phyloP scores from a whole-genome alignment of 805 yeast genomes.

The Yarrowia sp. region DNA sequence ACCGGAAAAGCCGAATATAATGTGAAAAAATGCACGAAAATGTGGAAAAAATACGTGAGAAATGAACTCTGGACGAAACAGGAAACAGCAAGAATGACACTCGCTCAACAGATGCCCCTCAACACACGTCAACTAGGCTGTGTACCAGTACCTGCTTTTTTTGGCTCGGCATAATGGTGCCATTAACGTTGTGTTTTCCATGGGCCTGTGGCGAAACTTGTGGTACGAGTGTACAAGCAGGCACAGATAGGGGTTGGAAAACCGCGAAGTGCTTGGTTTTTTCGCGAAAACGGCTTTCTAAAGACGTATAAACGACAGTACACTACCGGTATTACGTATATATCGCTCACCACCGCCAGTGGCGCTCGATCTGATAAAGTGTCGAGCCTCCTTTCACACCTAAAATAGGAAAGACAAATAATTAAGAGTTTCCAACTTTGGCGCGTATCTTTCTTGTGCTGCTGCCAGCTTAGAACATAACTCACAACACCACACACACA shows the following conservation, averaged over 20 bases:
- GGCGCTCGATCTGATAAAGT: neutral
- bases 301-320: neutral
- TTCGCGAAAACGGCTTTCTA: neutral
- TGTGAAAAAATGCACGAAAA: too few species aligned
- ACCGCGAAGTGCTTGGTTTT: neutral
- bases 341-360: too few species aligned
- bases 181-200: neutral
- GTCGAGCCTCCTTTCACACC: neutral
- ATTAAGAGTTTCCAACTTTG: constrained; percentile 5
- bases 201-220: constrained; percentile 18
- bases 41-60: too few species aligned
- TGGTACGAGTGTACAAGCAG: constrained; percentile 5
- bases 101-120: neutral
- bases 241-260: neutral
- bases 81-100: neutral
- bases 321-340: too few species aligned
- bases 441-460: constrained; percentile 1
- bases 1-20: neutral
- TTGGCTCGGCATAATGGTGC: neutral
- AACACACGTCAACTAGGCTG: neutral
- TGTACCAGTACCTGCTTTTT: neutral
- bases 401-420: neutral
- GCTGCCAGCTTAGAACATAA: neutral
- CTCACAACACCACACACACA: neutral
- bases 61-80: too few species aligned